A percentile compares a stretch with the other conserved stretches of the same genome.
phyloP scores from a whole-genome alignment of 495 filamentous ascomycete genomes.

The Melanomma pulvis-pyrius region DNA sequence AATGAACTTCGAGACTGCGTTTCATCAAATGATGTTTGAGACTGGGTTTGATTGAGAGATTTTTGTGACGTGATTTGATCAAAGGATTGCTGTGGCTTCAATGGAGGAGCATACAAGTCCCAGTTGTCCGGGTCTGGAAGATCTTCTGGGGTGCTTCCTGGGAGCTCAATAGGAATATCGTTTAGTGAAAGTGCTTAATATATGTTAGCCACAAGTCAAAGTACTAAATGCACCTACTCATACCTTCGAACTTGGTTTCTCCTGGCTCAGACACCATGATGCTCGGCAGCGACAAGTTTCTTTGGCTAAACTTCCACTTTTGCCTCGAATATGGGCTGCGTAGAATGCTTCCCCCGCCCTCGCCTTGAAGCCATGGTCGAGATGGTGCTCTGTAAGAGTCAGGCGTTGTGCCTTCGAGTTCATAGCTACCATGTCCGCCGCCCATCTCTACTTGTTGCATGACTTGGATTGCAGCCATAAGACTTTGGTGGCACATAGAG shows the following conservation, averaged over 20 bases:
- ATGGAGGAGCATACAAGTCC: slow-evolving; percentile 27
- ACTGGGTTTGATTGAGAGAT: background rate
- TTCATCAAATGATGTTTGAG: background rate
- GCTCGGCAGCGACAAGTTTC: slow-evolving; percentile 28
- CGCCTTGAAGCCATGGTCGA: slow-evolving; percentile 17
- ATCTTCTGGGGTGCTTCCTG: slow-evolving; percentile 31
- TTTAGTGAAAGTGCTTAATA: slow-evolving; percentile 12
- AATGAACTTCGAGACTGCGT: background rate
- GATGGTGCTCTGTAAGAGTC: slow-evolving; percentile 9
- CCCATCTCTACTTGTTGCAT: slow-evolving; percentile 32
- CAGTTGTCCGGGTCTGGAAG: slow-evolving; percentile 25
- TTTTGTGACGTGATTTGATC: background rate
- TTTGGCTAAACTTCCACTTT: slow-evolving; percentile 28
- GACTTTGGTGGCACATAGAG: slow-evolving; percentile 39
- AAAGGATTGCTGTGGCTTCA: slow-evolving; percentile 8
- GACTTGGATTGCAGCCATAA: slow-evolving; percentile 27
- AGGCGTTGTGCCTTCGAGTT: background rate
- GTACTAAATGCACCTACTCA: background rate
- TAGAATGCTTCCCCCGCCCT: background rate
- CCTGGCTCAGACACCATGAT: slow-evolving; percentile 26
- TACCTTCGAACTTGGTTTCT: slow-evolving; percentile 9
- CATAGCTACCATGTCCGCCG: background rate
- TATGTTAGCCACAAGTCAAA: background rate
- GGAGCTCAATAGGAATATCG: slow-evolving; percentile 21
- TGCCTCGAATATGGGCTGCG: slow-evolving; percentile 29